Conservation (phyloP, 2,329 filamentous ascomycete species). For the Leptosphaerulina australis region DNA sequence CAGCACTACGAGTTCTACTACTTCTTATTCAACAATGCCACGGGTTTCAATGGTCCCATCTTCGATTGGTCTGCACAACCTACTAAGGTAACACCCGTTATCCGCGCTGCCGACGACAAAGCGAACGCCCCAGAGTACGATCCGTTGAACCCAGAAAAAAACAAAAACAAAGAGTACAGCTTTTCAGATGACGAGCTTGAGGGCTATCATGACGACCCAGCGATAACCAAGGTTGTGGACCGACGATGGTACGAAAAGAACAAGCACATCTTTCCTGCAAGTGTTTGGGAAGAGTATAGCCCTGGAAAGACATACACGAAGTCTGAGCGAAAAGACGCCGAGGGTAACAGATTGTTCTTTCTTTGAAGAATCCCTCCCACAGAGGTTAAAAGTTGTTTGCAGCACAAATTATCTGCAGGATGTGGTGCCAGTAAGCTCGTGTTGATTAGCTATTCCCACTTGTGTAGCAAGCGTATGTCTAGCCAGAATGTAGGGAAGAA, state of each 20-base stretch:
- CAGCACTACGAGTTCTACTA: conserved; percentile 98
- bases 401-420: neutral
- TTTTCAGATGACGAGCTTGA: conserved; percentile 64
- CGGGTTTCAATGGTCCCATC: conserved; percentile 74
- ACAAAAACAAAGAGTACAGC: conserved; percentile 42
- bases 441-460: neutral
- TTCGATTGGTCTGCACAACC: conserved; percentile 74
- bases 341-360: conserved; percentile 89
- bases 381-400: too few species aligned
- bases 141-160: conserved; percentile 48
- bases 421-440: too few species aligned
- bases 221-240: conserved; percentile 91
- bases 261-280: conserved; percentile 97
- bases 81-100: conserved; percentile 49
- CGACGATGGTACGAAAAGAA: conserved; percentile 96
- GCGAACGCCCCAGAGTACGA: conserved; percentile 46
- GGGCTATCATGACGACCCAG: conserved; percentile 77
- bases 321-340: conserved; percentile 78
- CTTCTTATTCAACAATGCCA: conserved; percentile 87
- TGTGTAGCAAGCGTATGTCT: neutral
- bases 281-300: conserved; percentile 94
- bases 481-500: neutral
- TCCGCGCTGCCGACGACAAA: conserved; percentile 25
- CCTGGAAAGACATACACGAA: conserved; percentile 82
- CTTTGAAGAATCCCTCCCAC: conserved; percentile 27